These are phyloP conservation scores for Tylopilus intermedius DNA, from an alignment of 768 basidiomycete genomes.

Conservation along the genomic window DNA sequence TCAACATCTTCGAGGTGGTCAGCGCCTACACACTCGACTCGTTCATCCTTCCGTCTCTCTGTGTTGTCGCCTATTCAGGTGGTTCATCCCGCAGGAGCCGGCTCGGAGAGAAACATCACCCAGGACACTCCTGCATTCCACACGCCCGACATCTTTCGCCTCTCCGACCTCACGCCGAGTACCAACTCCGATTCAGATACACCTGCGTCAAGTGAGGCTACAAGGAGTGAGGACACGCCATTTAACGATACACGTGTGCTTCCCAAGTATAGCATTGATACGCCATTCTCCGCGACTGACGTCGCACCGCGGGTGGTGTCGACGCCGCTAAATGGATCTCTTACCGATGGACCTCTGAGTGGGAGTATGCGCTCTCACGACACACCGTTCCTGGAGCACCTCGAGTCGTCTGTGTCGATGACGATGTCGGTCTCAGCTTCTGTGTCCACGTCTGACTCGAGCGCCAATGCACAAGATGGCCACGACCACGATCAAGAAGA, in stretches of 20 bases:
- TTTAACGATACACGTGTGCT: constrained; percentile 19
- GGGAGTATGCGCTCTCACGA: background rate
- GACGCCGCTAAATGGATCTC: constrained; percentile 8
- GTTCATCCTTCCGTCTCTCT: constrained; percentile 24
- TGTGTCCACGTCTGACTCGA: constrained; percentile 9
- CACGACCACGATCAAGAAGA: background rate
- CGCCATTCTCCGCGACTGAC: constrained; percentile 8
- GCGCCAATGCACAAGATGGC: background rate
- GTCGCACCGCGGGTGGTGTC: constrained; percentile 6
- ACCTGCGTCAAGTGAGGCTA: constrained; percentile 12
- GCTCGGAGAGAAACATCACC: background rate
- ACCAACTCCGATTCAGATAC: constrained; percentile 1
- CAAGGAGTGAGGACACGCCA: constrained; percentile 10
- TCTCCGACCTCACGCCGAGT: constrained; percentile 14
- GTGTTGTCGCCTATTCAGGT: constrained; percentile 12
- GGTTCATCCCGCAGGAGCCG: background rate
- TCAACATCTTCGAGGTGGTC: constrained; percentile 21
- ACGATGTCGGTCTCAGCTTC: constrained; percentile 10
- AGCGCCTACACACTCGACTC: constrained; percentile 1
- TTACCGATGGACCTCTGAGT: background rate
- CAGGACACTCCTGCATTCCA: constrained; percentile 3
- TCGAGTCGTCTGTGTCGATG: constrained; percentile 13
- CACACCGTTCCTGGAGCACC: constrained; percentile 24
- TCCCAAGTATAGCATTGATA: constrained; percentile 15
- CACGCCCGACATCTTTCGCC: constrained; percentile 13